Base-by-base conservation (phyloP, 148 eudicot species). In the Fallopia convolvulus region DNA sequence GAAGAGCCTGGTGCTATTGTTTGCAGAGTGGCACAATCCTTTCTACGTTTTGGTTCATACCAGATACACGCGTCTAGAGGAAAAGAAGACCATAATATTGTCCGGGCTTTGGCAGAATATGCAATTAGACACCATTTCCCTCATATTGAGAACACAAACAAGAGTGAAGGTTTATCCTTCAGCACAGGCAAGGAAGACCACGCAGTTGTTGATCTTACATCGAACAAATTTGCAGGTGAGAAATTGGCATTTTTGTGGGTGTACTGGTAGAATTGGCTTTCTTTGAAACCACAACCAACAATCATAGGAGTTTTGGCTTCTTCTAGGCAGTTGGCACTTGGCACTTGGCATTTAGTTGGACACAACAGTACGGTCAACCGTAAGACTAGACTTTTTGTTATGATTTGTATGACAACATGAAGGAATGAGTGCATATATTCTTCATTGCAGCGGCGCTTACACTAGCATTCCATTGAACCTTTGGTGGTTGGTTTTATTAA, bases 1-100 rank as follows among this genome's bases (percentile, higher is more conserved):
- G 99, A 95, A 63, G 99, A 95, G 81, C 99, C 99, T 79, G 99
- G 99, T 83, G 99, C 99, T 72, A 80, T 95, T 76, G 94, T 93
- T 75, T 95, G 99, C 83, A 89, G 99, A 90, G 99, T 92, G 80
- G 94, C 99, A 75, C 97, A 84, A 50, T 95, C 99, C 63, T 95
- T 95, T 87, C 80, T 95, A 72, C 99, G 99, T 18, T 95, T 95
- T 85, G 99, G 99, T 82, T 92, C 99, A 68, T 95, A 82, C 84
- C 97, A 95, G 79, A 74, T 95, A 81, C 99, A 95, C 87, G 99
- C 97, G 8, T 82, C 93, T 52, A 91, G 97, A 87, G 97, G 93
- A 65, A 88, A 90, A 75, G 97, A 92, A 77, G 97, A 91, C 79
- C 88, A 89, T 68, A 86, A 80, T 74, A 88, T 92, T 83, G 97